phyloP scores from a whole-genome alignment of 2,329 filamentous ascomycete genomes.

The Xylaria sp. region DNA sequence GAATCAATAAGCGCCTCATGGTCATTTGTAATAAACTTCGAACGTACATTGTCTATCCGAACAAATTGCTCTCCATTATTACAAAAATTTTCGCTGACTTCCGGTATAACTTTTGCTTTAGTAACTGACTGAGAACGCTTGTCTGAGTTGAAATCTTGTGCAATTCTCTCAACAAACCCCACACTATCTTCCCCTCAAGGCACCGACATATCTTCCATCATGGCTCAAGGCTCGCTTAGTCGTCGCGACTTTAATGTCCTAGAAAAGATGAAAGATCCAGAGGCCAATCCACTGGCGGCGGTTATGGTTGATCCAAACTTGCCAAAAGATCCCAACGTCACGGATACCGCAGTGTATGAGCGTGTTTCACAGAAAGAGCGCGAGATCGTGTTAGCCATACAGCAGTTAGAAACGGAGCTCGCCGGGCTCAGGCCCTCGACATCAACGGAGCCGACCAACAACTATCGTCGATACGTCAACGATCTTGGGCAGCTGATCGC shows the following conservation, averaged over 20 bases:
- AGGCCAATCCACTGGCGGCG: constrained; percentile 61
- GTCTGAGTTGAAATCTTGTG: not conserved
- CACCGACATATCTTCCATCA: constrained; percentile 36
- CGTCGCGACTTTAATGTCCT: constrained; percentile 66
- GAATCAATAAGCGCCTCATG: not conserved
- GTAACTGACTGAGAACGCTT: not conserved
- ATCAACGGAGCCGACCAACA: constrained; percentile 47
- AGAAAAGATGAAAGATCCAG: constrained; percentile 70
- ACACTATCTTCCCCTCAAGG: not conserved
- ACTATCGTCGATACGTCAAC: constrained; percentile 55
- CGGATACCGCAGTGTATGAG: constrained; percentile 57
- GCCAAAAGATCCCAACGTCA: constrained; percentile 63
- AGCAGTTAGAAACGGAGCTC: constrained; percentile 60
- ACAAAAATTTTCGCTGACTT: not conserved
- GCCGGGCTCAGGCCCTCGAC: constrained; percentile 48
- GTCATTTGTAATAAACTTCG: not conserved
- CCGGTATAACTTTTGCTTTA: not conserved
- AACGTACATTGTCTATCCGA: not conserved
- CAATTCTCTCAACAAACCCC: not conserved
- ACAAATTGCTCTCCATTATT: constrained; percentile 2
- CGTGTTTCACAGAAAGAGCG: constrained; percentile 57
- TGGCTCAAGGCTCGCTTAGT: constrained; percentile 59
- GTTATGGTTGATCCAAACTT: constrained; percentile 60
- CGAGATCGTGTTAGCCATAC: constrained; percentile 59
- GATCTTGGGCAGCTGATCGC: constrained; percentile 62